Base-by-base conservation (phyloP, 1,139 yeast species). In the Suhomyces bokatorum region DNA sequence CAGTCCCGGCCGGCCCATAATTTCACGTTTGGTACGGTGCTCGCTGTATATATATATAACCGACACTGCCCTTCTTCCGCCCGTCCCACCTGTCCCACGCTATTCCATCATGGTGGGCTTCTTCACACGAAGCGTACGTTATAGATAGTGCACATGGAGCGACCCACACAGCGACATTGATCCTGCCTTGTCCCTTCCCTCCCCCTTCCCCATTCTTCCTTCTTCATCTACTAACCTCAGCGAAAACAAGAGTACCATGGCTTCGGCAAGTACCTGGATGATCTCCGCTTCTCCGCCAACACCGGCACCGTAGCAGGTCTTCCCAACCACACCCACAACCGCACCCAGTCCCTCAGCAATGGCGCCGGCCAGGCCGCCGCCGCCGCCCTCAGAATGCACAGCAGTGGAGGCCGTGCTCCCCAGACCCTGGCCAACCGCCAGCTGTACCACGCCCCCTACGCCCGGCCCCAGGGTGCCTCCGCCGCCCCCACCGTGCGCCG, bases 301-400 rank as follows among this genome's bases (percentile, higher is more conserved):
- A 50, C 50, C 33, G 60, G 46, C 27, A 44, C 37, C 38, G 47
- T 57, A 26, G 63, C 67, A 9, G 68, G 67, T 1, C 51, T 62
- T 12, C 68, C 69, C 0, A 54, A 53, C 49, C 53, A 45, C 28
- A 64, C 62, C 15, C 40, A 42, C 35, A 26, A 38, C 20, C 43
- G 67, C 27, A 47, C 59, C 16, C 66, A 58, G 44, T 62, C 68
- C 22, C 53, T 64, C 35, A 53, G 61, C 22, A 57, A 55, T 28
- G 64, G 68, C 24, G 79, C 78, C 20, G 75, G 76, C 13, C 64
- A 56, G 47, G 77, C 78, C 1, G 78, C 78, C 1, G 49, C 61
- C 41, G 78, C 77, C 1, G 79, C 79, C 6, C 55, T 73, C 30
- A 59, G 68, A 47, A 58, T 66, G 50, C 75, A 70, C 52, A 51